Conservation (phyloP, 1,284 basidiomycete genomes). For the Phlebopus sp. region DNA sequence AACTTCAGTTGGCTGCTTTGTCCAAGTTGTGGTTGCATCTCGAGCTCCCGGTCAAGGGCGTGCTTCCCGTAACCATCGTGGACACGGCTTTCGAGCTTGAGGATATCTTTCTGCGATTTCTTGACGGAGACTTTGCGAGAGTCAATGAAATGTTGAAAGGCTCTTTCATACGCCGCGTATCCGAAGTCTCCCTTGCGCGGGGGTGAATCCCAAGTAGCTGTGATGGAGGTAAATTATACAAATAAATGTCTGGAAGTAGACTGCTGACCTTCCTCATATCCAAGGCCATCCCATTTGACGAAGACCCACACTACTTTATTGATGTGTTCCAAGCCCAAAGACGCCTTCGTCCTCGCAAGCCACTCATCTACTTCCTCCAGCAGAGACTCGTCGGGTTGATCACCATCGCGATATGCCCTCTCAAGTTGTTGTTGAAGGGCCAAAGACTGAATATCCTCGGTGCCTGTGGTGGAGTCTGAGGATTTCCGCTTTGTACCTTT, state of each 20-base stretch:
- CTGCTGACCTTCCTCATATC: constrained; percentile 79
- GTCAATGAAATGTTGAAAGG: constrained; percentile 63
- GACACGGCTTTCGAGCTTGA: constrained; percentile 44
- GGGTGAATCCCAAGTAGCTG: constrained; percentile 91
- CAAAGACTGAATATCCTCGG: constrained; percentile 26
- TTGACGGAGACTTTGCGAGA: constrained; percentile 64
- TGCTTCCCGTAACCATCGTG: constrained; percentile 46
- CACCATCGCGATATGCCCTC: constrained; percentile 51
- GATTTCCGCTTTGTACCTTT: constrained; percentile 27
- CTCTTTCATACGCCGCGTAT: constrained; percentile 63
- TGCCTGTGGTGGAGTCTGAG: constrained; percentile 30
- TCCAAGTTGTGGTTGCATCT: constrained; percentile 58
- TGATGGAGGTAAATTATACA: constrained; percentile 8
- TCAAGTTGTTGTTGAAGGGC: constrained; percentile 35
- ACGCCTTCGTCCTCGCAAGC: constrained; percentile 45
- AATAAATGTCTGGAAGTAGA: constrained; percentile 1
- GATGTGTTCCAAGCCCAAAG: constrained; percentile 52
- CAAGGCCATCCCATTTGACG: constrained; percentile 88
- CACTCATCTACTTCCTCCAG: constrained; percentile 60
- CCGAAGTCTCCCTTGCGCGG: constrained; percentile 56
- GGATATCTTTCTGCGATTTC: constrained; percentile 39
- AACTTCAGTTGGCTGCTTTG: constrained; percentile 61
- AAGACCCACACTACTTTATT: constrained; percentile 72
- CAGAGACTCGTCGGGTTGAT: constrained; percentile 49
- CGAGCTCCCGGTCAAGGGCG: constrained; percentile 44